Base-by-base conservation (phyloP, 768 basidiomycete species). In the Candolleomyces eurysporus region DNA sequence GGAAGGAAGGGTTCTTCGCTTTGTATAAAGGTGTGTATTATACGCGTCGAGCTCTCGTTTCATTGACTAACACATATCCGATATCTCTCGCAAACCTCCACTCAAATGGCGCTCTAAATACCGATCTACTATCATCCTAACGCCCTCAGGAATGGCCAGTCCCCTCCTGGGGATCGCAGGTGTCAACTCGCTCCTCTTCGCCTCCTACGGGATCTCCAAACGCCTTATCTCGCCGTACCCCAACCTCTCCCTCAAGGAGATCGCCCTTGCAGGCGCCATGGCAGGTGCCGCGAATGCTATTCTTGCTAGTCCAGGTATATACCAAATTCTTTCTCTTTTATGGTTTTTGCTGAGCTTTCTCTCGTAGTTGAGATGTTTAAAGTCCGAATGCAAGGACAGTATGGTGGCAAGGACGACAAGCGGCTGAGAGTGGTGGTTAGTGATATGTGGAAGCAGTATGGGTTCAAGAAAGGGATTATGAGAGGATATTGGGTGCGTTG, bases 331-430 rank as follows among this genome's bases (percentile, higher is more conserved):
- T n/a, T 9, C 46, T 36, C 42, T 14, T 17, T 42, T 55, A 7
- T 43, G 14, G 2, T 14, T 13, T 31, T 48, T 43, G 49, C 16
- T 48, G 53, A 53, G 10, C 42, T 22, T 7, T 19, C 26, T 52
- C 16, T 19, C 26, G 53, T 62, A 93, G 92, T 94, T 55, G 97
- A 99, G 75, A 93, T 98, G 91, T 98, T 98, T 79, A 98, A 99
- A 75, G 93, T 98, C 31, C 84, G 92, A 17, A 97, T 97, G 96
- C 96, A 97, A 74, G 95, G 91, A 7, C 92, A 98, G 71, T 96
- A 97, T 66, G 96, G 96, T 11, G 82, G 79, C 4, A 79, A 85
- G 13, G 81, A 83, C 9, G 95, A 98, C 71, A 90, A 96, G 73
- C 83, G 85, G 45, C 79, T 99, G 30, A 76, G 88, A 40, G 81